These are phyloP conservation scores for Ligustrum vulgare DNA, from an alignment of 257 asterid species.

Conservation along the genomic window DNA sequence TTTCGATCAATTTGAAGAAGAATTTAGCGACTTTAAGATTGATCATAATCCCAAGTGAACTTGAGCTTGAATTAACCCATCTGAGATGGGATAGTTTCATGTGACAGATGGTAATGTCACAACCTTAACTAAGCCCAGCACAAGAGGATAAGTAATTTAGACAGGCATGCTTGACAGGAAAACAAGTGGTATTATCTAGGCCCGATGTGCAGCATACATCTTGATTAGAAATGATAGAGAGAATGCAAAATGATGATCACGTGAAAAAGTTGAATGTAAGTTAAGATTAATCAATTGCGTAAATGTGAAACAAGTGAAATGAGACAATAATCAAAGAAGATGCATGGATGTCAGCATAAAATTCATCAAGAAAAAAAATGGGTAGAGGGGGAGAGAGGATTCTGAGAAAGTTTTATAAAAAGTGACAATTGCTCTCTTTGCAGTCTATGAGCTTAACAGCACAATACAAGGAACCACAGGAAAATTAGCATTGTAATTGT, in stretches of 20 bases:
- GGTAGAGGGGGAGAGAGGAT: no score
- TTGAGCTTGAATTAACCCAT: not conserved
- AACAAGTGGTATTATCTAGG: not conserved
- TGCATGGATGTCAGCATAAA: no score
- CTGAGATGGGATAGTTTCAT: not conserved
- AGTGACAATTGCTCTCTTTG: no score
- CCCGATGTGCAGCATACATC: not conserved
- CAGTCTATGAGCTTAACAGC: no score
- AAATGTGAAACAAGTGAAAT: not conserved
- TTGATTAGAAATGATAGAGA: not conserved
- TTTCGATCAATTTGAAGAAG: not conserved
- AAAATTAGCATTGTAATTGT: no score
- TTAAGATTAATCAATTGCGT: not conserved
- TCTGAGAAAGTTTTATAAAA: no score
- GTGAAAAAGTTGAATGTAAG: not conserved
- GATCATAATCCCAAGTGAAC: not conserved
- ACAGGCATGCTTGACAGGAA: not conserved
- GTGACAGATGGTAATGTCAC: not conserved
- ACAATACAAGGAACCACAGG: no score
- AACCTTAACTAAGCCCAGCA: not conserved
- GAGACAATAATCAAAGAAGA: no score
- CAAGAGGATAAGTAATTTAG: not conserved
- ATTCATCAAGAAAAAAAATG: no score
- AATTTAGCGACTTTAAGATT: not conserved
- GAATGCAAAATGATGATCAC: not conserved